Base-by-base conservation (phyloP, 1,284 basidiomycete species). In the Xerocomus nothofagi region DNA sequence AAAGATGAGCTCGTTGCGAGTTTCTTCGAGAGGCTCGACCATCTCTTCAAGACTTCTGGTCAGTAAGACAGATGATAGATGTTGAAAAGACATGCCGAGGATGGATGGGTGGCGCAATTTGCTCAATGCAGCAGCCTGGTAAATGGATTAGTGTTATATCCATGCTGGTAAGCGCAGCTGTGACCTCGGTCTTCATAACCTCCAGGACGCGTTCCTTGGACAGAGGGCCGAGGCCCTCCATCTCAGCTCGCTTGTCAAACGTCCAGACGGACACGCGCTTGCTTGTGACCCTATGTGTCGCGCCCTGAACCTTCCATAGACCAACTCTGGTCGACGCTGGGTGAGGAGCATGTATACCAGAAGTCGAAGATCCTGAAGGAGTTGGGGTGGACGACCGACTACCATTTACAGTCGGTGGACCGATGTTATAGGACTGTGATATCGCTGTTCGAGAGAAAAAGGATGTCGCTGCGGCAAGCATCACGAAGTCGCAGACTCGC, bases 21-120 rank as follows among this genome's bases (percentile, higher is more conserved):
- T 90, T 67, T 99, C 96, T 70, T 98, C 95, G 38, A 98, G 73
- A n/a, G 96, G 95, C 71, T 99, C 96, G 23, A 97, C 94, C 82
- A 98, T 93, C 72, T 99, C 96, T 82, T 57, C 23, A 34, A 15
- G 27, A 38, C n/a, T 37, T 41, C 21, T 7, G 14, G 45, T 68
- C 29, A 63, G 52, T 21, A 33, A 21, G 39, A 30, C 29, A 39
- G 30, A 32, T 20, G 10, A 15, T 15, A 27, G 29, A 18, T 36
- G 27, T 8, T 7, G 46, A 31, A 23, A 40, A 14, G 38, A 63
- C 76, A 59, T 60, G 88, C 88, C 89, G 50, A 99, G 77, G 48
- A 99, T 86, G 57, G 91, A 96, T 3, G 96, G 96, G 72, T 99
- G 97, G 21, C 96, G 80, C 39, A 99, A 73, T 54, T 88, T 82